Percentiles rank a stretch among this genome's conserved stretches.
Evolutionary conservation across 75 land plant species (phyloP).

Genomic region (Pinus albicaulis): DNA sequence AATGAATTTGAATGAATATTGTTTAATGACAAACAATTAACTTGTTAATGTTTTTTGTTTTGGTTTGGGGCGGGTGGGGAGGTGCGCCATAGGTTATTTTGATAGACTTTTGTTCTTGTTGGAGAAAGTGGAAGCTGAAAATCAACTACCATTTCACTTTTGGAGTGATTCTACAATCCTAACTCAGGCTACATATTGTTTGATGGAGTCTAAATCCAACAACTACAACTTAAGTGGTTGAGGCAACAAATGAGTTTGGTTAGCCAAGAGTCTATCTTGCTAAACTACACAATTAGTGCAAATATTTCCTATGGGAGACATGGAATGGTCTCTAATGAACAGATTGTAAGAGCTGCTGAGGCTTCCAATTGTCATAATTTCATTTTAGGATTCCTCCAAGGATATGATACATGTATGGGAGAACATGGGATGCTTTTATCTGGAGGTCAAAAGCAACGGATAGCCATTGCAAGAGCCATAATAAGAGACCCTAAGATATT

Average conservation of each 20-base stretch:
- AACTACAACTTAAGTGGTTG: constrained; percentile 57
- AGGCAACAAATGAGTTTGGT: constrained; percentile 72
- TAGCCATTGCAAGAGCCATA: constrained; percentile 52
- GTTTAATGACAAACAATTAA: no score
- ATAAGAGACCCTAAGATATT: constrained; percentile 44
- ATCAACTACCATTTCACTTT: constrained; percentile 59
- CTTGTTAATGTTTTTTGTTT: no score
- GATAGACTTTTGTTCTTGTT: constrained; percentile 73
- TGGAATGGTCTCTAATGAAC: constrained; percentile 32
- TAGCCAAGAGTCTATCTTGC: constrained; percentile 66
- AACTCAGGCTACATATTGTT: constrained; percentile 34
- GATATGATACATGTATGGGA: constrained; percentile 65
- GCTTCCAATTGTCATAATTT: constrained; percentile 65
- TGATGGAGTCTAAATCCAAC: constrained; percentile 45
- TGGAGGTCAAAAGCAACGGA: constrained; percentile 51
- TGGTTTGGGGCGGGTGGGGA: no score
- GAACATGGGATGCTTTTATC: constrained; percentile 55
- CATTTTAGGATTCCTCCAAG: constrained; percentile 51
- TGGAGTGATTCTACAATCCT: constrained; percentile 76
- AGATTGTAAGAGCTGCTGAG: constrained; percentile 57
- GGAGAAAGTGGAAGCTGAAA: constrained; percentile 82
- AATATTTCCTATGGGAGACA: constrained; percentile 58
- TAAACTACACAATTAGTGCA: constrained; percentile 40
- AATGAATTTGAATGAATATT: no score
- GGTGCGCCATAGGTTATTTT: no score